Base-by-base conservation (phyloP, 1,139 yeast genomes). In the Zhuliangozyma parablackwelliae region DNA sequence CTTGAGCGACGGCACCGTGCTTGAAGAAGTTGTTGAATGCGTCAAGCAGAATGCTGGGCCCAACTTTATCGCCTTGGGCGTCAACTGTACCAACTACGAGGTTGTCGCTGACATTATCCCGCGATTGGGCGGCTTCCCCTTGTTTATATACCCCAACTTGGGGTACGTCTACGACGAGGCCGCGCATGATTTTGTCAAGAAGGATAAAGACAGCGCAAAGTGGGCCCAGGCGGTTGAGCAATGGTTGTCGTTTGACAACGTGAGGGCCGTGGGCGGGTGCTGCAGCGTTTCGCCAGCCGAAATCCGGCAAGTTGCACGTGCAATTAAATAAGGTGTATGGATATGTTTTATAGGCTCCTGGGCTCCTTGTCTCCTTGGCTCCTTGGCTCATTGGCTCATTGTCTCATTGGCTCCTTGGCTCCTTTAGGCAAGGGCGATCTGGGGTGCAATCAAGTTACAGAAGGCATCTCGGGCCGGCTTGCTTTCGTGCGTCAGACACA, bases 261-360 rank as follows among this genome's bases (percentile, higher is more conserved):
- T 63, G 13, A 61, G 63, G 10, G 52, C 72, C 10, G 56, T 78
- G 30, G 84, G 84, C 3, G 82, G 82, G 2, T 78, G 84, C 47
- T 78, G 84, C 44, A 62, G 81, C 35, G 75, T 80, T 2, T 67
- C 72, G 1, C 77, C 80, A 1, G 43, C 45, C 10, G 78, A 75
- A 34, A 69, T 75, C 10, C 26, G 34, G 11, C 32, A 34, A 29
- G 11, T 29, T 8, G 25, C 31, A 3, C 16, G 4, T 16, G 16
- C 16, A 16, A 16, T 16, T 16, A 16, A 16, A 16, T 16, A 16
- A 16, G 16, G 16, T 16, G 16, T 4, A 16, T 16, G 16, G 16
- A 16, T 16, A 16, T 16, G 16, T 16, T 16, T 16, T n/a, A n/a
- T n/a, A n/a, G n/a, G n/a, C n/a, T n/a, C n/a, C n/a, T n/a, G n/a